Percentiles rank a stretch among this genome's conserved stretches.
Conservation (phyloP, 78 protist species). For the Creolimax fragrantissima region DNA sequence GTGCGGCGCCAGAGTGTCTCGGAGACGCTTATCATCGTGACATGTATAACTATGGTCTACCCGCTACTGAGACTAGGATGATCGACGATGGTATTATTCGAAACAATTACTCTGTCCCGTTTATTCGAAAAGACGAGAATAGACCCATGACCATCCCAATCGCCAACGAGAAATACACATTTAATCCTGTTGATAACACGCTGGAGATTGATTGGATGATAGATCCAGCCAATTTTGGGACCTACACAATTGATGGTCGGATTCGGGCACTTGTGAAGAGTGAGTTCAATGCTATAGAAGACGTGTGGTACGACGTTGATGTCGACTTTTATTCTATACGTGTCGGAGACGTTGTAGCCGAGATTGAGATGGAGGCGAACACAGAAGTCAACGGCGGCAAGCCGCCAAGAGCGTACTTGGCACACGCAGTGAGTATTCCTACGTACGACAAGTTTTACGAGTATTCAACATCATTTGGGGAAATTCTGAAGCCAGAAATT, state of each 20-base stretch:
- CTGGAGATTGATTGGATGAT: not conserved
- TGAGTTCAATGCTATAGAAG: not conserved
- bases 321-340: not conserved
- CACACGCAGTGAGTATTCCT: no score
- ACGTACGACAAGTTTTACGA: no score
- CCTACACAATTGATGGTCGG: not conserved
- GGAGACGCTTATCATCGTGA: not conserved
- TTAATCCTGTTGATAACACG: not conserved
- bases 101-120: not conserved
- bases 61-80: not conserved
- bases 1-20: not conserved
- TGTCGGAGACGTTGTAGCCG: not conserved
- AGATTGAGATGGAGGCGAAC: not conserved
- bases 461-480: no score
- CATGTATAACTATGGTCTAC: not conserved
- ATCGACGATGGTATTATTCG: not conserved
- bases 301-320: not conserved
- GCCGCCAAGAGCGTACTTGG: no score
- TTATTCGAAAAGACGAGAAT: not conserved
- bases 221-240: not conserved
- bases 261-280: not conserved
- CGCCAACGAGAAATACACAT: not conserved
- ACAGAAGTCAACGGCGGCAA: no score
- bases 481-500: no score
- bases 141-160: not conserved